Evolutionary conservation across 78 protist species (phyloP), one percentile per base, ranked within the genome.

Genomic region (Emiliania huxleyi): DNA sequence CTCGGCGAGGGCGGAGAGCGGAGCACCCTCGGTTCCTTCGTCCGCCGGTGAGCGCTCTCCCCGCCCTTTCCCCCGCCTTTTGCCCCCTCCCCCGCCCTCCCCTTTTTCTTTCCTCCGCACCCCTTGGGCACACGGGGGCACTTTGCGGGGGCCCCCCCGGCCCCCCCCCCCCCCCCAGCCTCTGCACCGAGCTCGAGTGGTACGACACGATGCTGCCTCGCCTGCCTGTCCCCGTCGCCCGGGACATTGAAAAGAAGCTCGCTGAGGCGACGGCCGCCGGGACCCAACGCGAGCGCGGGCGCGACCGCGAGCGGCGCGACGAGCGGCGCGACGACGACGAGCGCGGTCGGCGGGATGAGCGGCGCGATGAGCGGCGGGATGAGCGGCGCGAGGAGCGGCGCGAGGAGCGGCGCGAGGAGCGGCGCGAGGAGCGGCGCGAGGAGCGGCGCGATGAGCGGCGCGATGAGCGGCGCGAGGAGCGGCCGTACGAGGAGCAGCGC

Each of bases 201-300:
- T 23, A 44, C 90, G 81, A 23, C 91, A 90, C 93, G 48, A 55
- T 90, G 84, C 71, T 93, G 42, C 95, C 95, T 3, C 93, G 95
- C 22, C 90, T 93, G 12, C 95, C 95, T 0, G 93, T 83, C 23
- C 95, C 90, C 0, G 93, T 93, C 33, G 11, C 23, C 29, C 44
- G 85, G 33, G 85, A 77, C n/a, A 40, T 77, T 2, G 35, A 40
- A 29, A 40, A 37, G 48, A 77, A 77, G 85, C 29, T 77, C 46
- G 48, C 35, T 52, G 62, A 52, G 29, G 62, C 8, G 62, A 19
- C 62, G 62, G 8, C 15, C 29, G 62, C 29, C 8, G 62, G 62
- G 15, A 52, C 15, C 15, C 62, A 52, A 22, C 29, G 21, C 81
- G 81, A 71, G 12, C 21, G 43, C 42, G 19, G 45, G 3, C 42